phyloP scores from a whole-genome alignment of 2,329 filamentous ascomycete genomes.

The Sclerotinia nivalis region DNA sequence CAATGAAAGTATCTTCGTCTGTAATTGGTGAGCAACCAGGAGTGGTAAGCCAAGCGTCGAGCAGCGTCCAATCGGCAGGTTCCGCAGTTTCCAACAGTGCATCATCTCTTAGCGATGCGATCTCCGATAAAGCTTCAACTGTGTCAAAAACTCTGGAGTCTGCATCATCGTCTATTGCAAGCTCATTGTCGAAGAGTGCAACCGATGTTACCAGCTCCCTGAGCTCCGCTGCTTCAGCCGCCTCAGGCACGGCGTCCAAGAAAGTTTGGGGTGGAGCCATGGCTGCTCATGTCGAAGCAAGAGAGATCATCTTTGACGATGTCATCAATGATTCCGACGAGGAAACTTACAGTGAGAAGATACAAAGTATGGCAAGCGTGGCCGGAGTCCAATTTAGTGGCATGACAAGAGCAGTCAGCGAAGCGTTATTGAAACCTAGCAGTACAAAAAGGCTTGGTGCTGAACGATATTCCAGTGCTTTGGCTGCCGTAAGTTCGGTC shows the following conservation, averaged over 20 bases:
- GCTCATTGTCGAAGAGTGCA: slow-evolving; percentile 40
- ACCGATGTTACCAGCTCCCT: slow-evolving; percentile 35
- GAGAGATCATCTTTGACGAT: slow-evolving; percentile 50
- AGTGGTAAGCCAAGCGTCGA: slow-evolving; percentile 38
- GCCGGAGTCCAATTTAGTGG: slow-evolving; percentile 55
- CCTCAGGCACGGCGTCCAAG: slow-evolving; percentile 42
- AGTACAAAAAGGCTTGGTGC: slow-evolving; percentile 50
- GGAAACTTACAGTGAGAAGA: slow-evolving; percentile 50
- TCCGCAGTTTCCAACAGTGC: slow-evolving; percentile 35
- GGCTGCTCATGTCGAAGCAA: slow-evolving; percentile 48
- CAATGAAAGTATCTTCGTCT: slow-evolving; percentile 34
- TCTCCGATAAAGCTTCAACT: slow-evolving; percentile 30
- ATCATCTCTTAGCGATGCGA: slow-evolving; percentile 29
- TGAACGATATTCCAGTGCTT: slow-evolving; percentile 57
- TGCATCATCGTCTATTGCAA: slow-evolving; percentile 40
- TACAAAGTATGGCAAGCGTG: slow-evolving; percentile 52
- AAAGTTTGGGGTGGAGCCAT: slow-evolving; percentile 51
- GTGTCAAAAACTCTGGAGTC: slow-evolving; percentile 36
- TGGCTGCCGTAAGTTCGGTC: slow-evolving; percentile 57
- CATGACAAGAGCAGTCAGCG: slow-evolving; percentile 56
- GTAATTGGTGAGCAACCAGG: slow-evolving; percentile 33
- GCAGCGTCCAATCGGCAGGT: slow-evolving; percentile 34
- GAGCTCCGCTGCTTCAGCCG: slow-evolving; percentile 35
- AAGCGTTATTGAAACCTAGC: slow-evolving; percentile 52
- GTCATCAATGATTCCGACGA: slow-evolving; percentile 48